phyloP scores from a whole-genome alignment of 345 rosid genomes.

The Streptanthus diversifolius region DNA sequence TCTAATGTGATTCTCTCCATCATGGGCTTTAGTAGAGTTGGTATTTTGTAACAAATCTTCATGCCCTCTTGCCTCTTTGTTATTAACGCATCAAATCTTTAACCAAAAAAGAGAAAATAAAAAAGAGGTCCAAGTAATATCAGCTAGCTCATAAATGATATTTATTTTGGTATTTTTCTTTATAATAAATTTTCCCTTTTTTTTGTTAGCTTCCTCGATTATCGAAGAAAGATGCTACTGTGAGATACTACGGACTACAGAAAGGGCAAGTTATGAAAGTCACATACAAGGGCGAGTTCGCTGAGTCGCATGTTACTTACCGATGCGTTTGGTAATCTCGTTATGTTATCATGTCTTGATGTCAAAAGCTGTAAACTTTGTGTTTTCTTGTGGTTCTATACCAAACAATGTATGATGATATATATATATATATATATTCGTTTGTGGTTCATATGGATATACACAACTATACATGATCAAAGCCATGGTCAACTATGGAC shows the following conservation, averaged over 20 bases:
- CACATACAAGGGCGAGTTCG: slow-evolving; percentile 44
- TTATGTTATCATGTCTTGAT: slow-evolving; percentile 5
- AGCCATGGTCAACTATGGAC: slow-evolving; percentile 24
- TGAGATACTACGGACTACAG: slow-evolving; percentile 61
- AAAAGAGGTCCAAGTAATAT: too few species aligned
- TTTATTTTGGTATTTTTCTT: neutral
- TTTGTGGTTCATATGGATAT: neutral
- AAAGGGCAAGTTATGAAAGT: slow-evolving; percentile 71
- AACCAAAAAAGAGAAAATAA: too few species aligned
- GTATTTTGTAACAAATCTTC: too few species aligned
- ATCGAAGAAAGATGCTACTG: slow-evolving; percentile 49
- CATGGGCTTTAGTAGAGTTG: too few species aligned
- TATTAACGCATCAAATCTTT: too few species aligned
- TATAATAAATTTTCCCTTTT: neutral
- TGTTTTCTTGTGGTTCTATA: neutral
- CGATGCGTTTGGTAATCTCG: slow-evolving; percentile 46
- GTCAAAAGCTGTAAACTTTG: slow-evolving; percentile 4
- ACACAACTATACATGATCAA: slow-evolving; percentile 1
- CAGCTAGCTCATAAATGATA: neutral
- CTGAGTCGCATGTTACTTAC: slow-evolving; percentile 45
- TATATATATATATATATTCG: neutral
- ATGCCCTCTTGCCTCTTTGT: too few species aligned
- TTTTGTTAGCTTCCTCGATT: slow-evolving; percentile 57
- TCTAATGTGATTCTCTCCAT: too few species aligned
- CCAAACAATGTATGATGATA: slow-evolving; percentile 1